A percentile compares a stretch with the other conserved stretches of the same genome.
Evolutionary conservation across 495 filamentous ascomycete species (phyloP).

Genomic region (Penicillium coffeae): DNA sequence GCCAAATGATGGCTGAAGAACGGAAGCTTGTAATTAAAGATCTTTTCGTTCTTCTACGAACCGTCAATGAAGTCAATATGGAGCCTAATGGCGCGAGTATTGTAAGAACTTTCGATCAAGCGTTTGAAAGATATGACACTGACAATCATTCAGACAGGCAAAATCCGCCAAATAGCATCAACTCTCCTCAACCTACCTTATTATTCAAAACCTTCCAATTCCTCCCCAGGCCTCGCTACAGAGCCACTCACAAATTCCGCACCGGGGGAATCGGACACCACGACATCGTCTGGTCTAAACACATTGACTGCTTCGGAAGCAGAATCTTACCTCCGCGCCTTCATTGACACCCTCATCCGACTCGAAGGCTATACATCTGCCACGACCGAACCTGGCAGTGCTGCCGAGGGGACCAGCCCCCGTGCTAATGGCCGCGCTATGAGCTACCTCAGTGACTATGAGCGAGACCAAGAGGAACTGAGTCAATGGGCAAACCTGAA

Average conservation of each 20-base stretch:
- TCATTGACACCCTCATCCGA: slow-evolving; percentile 66
- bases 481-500: slow-evolving; percentile 70
- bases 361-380: slow-evolving; percentile 49
- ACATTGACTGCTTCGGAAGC: slow-evolving; percentile 42
- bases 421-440: slow-evolving; percentile 30
- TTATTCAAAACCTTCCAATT: slow-evolving; percentile 16
- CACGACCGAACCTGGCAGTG: slow-evolving; percentile 8
- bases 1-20: slow-evolving; percentile 59
- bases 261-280: slow-evolving; percentile 4
- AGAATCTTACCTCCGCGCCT: slow-evolving; percentile 61
- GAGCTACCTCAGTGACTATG: slow-evolving; percentile 43
- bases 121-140: background rate
- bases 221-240: slow-evolving; percentile 2
- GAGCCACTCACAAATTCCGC: slow-evolving; percentile 7
- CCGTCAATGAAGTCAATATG: slow-evolving; percentile 73
- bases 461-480: slow-evolving; percentile 70
- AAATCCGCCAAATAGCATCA: slow-evolving; percentile 72
- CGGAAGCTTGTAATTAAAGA: slow-evolving; percentile 72
- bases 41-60: slow-evolving; percentile 63
- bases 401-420: slow-evolving; percentile 19
- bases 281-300: slow-evolving; percentile 24
- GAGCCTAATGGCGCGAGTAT: slow-evolving; percentile 77
- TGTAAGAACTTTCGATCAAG: slow-evolving; percentile 30
- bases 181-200: slow-evolving; percentile 64
- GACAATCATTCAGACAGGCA: slow-evolving; percentile 45